Evolutionary conservation across 345 rosid species (phyloP).

Genomic region (Arabis alpina): DNA sequence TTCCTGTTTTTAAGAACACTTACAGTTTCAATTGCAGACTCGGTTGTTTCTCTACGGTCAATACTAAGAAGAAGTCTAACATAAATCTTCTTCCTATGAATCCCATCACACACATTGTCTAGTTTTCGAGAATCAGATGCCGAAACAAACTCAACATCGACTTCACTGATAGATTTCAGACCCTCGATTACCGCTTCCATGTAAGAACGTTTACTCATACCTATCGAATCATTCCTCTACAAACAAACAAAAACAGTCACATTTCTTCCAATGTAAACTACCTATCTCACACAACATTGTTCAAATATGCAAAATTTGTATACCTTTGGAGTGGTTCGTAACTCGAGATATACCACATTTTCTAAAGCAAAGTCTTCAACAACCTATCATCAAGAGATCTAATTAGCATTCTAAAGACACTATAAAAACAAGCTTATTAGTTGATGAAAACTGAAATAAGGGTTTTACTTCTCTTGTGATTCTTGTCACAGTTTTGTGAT

Average conservation of each 20-base stretch:
- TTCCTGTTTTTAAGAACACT: constrained; percentile 31
- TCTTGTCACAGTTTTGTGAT: constrained; percentile 78
- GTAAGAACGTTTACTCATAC: constrained; percentile 94
- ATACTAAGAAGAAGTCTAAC: constrained; percentile 96
- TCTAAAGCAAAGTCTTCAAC: constrained; percentile 93
- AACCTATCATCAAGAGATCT: constrained; percentile 51
- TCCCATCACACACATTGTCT: constrained; percentile 44
- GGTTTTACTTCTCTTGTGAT: constrained; percentile 78
- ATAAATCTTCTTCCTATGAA: constrained; percentile 65
- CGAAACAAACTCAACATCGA: constrained; percentile 59
- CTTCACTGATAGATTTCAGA: constrained; percentile 58
- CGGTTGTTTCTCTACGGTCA: constrained; percentile 90
- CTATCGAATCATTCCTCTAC: constrained; percentile 78
- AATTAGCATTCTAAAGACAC: background rate
- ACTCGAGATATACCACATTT: constrained; percentile 84
- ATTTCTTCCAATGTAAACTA: background rate
- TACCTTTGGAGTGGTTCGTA: constrained; percentile 98
- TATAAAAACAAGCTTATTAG: background rate
- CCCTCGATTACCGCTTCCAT: constrained; percentile 92
- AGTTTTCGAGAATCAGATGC: constrained; percentile 25
- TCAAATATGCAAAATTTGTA: background rate
- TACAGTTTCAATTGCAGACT: constrained; percentile 94
- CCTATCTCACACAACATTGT: background rate
- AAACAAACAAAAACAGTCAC: constrained; percentile 30
- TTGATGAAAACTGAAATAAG: background rate